Base-by-base conservation (phyloP, 106 monocot species). In the Vanilla planifolia region DNA sequence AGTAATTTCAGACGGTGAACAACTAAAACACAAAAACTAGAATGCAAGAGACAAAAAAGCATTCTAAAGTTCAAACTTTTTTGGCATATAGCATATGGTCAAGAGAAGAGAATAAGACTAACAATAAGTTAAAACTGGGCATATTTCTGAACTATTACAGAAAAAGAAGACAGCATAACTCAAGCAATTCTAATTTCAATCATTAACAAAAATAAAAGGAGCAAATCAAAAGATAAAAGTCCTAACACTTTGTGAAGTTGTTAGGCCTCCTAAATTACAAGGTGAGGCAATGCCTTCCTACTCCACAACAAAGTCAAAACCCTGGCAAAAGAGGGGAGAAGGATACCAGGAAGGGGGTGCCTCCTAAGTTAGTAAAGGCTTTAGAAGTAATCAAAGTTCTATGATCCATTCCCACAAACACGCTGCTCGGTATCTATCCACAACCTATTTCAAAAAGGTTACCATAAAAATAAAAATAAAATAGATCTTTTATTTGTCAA, bases 1-100 rank as follows among this genome's bases (percentile, higher is more conserved):
- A 73, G 60, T 53, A 59, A 60, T 17, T 46, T 15, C 3, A 35
- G n/a, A n/a, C n/a, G n/a, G 55, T 22, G 25, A 42, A 37, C 41
- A 39, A 58, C 17, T 46, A 48, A 48, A 48, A n/a, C 19, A 29
- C 14, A 2, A 33, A 61, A n/a, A 59, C 42, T 14, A 13, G 14
- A 53, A 53, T 30, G 53, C 32, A 32, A 53, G 53, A 15, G 10
- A 50, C 8, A 2, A 11, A n/a, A 11, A 25, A 50, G 25, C 50
- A 50, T 25, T 10, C 48, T 23, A 48, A 6, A 48, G 6, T 51
- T 27, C 28, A 27, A 11, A 3, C 51, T 51, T 51, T 27, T 1
- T 40, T 14, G 14, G 26, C 51, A 51, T 51, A 4, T 30, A 23
- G 16, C n/a, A 53, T 17, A 53, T 7, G 28, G 32, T 53, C 30